Percentiles rank a stretch among this genome's conserved stretches.
phyloP scores from a whole-genome alignment of 2,329 filamentous ascomycete species.

The Dactylonectria estremocensis region DNA sequence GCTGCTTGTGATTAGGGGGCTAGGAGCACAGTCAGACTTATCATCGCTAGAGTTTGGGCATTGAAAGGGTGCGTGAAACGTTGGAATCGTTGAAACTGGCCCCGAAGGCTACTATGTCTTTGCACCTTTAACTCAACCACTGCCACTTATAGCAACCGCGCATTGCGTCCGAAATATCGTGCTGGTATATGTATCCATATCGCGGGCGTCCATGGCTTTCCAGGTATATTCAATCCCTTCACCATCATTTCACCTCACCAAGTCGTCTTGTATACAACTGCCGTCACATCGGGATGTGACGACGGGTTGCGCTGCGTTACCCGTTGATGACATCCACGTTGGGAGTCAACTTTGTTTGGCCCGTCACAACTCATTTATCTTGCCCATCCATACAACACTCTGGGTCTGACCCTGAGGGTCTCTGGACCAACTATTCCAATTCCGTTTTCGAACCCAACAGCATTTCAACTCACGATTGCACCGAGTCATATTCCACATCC shows the following conservation, averaged over 20 bases:
- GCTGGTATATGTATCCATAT: conserved; percentile 34
- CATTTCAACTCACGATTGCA: conserved; percentile 26
- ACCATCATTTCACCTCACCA: conserved; percentile 23
- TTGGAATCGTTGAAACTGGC: conserved; percentile 18
- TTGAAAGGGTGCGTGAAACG: background rate
- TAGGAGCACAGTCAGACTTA: no score
- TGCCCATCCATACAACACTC: background rate
- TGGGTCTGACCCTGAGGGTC: background rate
- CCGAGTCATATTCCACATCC: conserved; percentile 21
- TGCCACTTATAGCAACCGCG: background rate
- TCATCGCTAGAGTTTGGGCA: no score
- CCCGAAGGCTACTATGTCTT: conserved; percentile 18
- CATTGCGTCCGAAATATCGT: conserved; percentile 17
- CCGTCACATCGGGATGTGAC: background rate
- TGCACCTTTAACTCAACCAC: conserved; percentile 6
- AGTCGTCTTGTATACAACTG: conserved; percentile 6
- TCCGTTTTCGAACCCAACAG: conserved; percentile 7
- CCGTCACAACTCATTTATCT: background rate
- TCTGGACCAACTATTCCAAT: background rate
- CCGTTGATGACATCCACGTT: background rate
- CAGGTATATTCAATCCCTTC: conserved; percentile 43
- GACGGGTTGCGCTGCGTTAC: background rate
- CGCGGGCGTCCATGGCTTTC: conserved; percentile 22
- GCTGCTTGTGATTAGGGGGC: no score
- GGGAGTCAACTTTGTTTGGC: conserved; percentile 1